Evolutionary conservation across 495 filamentous ascomycete genomes (phyloP).

Genomic region (Annulohypoxylon maeteangense): DNA sequence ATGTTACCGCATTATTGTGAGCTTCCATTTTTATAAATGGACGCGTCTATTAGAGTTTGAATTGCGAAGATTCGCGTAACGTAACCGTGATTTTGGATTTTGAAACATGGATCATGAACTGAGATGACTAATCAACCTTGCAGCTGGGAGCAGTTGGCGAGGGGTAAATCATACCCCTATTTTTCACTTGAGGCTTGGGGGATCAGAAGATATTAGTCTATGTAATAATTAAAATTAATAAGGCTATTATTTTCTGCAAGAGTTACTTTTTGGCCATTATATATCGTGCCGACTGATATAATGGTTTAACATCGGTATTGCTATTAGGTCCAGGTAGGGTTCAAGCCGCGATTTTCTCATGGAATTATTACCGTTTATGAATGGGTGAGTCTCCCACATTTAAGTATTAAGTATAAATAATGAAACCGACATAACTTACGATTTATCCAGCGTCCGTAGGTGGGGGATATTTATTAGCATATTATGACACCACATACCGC

Average conservation of each 20-base stretch:
- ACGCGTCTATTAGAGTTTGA: conserved; percentile 7
- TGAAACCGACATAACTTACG: background rate
- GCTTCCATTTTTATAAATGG: conserved; percentile 47
- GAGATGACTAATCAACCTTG: background rate
- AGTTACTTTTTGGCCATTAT: too few species aligned
- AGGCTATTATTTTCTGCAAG: too few species aligned
- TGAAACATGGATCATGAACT: background rate
- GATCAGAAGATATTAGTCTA: too few species aligned
- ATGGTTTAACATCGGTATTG: too few species aligned
- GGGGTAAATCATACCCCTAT: background rate
- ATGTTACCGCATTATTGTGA: conserved; percentile 56
- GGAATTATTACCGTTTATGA: background rate
- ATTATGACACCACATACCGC: too few species aligned
- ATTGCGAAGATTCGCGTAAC: background rate
- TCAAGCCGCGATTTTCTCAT: too few species aligned
- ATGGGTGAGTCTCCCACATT: too few species aligned
- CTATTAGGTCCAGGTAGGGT: too few species aligned
- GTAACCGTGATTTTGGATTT: background rate
- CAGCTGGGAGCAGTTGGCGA: background rate
- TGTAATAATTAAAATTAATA: too few species aligned
- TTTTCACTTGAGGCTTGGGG: background rate
- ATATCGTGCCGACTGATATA: too few species aligned
- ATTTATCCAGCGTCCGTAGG: background rate
- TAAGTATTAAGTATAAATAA: background rate
- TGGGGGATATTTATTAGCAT: background rate